Evolutionary conservation across 768 basidiomycete species (phyloP).

Genomic region (Rossbeevera mucosa): DNA sequence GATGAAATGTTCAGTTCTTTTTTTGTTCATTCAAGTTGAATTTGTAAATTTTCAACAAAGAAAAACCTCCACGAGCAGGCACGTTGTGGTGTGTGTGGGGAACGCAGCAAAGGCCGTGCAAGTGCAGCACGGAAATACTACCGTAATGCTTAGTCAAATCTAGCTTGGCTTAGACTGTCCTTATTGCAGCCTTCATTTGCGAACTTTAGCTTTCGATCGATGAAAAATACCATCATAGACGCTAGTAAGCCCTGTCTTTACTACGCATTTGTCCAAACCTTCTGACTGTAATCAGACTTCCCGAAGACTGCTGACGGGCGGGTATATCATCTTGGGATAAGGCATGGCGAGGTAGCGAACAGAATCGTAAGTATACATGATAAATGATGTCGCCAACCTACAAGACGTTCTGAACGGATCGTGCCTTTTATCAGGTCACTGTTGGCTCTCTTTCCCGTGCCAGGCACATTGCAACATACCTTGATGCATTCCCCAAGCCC

Average conservation of each 20-base stretch:
- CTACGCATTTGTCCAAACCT: neutral
- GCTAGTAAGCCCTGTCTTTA: constrained; percentile 50
- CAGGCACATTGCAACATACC: constrained; percentile 47
- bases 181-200: neutral
- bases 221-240: constrained; percentile 62
- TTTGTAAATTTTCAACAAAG: neutral
- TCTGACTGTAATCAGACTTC: constrained; percentile 49
- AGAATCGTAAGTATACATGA: constrained; percentile 50
- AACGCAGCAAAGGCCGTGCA: neutral
- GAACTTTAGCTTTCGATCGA: constrained; percentile 21
- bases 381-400: neutral
- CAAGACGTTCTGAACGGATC: neutral
- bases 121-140: neutral
- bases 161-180: neutral
- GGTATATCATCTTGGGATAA: constrained; percentile 76
- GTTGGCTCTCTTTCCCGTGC: constrained; percentile 74
- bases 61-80: neutral
- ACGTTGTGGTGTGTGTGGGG: neutral
- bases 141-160: constrained; percentile 11
- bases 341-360: constrained; percentile 75
- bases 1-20: neutral
- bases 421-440: constrained; percentile 48
- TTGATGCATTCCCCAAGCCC: constrained; percentile 56
- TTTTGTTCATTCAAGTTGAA: neutral
- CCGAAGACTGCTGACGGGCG: constrained; percentile 68